Conservation (phyloP, 2,329 filamentous ascomycete species). For the Colletotrichum phormii region DNA sequence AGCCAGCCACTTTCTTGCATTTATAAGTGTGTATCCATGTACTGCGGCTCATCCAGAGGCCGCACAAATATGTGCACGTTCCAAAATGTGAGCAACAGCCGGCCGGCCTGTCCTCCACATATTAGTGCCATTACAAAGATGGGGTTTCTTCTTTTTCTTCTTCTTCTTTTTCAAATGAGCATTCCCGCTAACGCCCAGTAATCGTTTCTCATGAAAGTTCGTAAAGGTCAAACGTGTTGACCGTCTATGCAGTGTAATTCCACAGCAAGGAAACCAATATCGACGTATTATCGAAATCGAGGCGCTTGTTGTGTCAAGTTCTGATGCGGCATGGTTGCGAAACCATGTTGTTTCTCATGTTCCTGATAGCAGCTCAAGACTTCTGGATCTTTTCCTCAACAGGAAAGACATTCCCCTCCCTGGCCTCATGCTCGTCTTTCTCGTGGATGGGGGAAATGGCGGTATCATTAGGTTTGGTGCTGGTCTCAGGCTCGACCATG, state of each 20-base stretch:
- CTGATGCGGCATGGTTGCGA: background rate
- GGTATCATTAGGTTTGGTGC: conserved; percentile 4
- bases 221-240: conserved; percentile 14
- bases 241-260: conserved; percentile 30
- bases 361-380: background rate
- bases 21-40: conserved; percentile 6
- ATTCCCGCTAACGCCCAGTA: conserved; percentile 31
- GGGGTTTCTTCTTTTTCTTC: background rate
- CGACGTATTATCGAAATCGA: background rate
- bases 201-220: conserved; percentile 35
- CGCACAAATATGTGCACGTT: conserved; percentile 3
- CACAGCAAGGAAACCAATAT: background rate
- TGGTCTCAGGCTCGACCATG: conserved; percentile 1
- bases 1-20: conserved; percentile 4
- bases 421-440: conserved; percentile 22
- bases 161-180: background rate
- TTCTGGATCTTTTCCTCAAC: conserved; percentile 21
- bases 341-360: background rate
- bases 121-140: conserved; percentile 5
- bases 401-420: conserved; percentile 8
- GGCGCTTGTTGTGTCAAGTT: background rate
- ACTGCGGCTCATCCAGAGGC: background rate
- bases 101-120: background rate
- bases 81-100: background rate
- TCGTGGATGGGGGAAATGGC: conserved; percentile 32